phyloP scores from a whole-genome alignment of 345 rosid species.

The Euphorbia tirucalli region DNA sequence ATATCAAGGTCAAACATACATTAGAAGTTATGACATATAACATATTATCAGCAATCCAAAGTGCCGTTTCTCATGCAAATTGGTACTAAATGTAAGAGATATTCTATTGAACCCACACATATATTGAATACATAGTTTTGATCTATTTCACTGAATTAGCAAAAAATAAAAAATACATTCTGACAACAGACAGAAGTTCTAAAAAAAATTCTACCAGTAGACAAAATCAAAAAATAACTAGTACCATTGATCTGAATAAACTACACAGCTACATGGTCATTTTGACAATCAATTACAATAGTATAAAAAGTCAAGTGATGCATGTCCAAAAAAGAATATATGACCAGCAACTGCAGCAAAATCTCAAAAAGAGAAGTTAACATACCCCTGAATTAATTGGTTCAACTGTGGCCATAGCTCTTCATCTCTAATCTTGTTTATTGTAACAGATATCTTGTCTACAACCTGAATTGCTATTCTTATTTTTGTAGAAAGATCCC shows the following conservation, averaged over 20 bases:
- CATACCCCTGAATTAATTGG: constrained; percentile 87
- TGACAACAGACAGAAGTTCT: no score
- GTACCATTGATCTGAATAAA: no score
- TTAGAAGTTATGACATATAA: no score
- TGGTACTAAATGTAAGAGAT: background rate
- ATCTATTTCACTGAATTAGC: background rate
- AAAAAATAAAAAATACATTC: background rate
- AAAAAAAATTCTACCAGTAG: no score
- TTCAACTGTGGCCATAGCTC: constrained; percentile 91
- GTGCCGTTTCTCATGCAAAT: background rate
- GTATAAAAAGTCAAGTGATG: background rate
- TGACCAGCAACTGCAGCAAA: background rate
- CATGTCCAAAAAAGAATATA: constrained; percentile 3
- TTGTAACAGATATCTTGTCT: constrained; percentile 73
- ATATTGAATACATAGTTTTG: background rate
- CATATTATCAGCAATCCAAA: background rate
- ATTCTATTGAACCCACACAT: background rate
- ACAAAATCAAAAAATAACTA: background rate
- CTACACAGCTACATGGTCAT: no score
- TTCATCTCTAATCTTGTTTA: constrained; percentile 91
- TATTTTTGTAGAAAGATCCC: constrained; percentile 75
- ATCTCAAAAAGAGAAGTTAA: constrained; percentile 5
- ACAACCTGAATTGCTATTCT: constrained; percentile 85
- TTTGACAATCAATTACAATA: background rate
- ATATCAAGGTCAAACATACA: no score